These are phyloP conservation scores for Elymus sibiricus DNA, from an alignment of 176 grass and related monocot genomes.

Conservation along the genomic window DNA sequence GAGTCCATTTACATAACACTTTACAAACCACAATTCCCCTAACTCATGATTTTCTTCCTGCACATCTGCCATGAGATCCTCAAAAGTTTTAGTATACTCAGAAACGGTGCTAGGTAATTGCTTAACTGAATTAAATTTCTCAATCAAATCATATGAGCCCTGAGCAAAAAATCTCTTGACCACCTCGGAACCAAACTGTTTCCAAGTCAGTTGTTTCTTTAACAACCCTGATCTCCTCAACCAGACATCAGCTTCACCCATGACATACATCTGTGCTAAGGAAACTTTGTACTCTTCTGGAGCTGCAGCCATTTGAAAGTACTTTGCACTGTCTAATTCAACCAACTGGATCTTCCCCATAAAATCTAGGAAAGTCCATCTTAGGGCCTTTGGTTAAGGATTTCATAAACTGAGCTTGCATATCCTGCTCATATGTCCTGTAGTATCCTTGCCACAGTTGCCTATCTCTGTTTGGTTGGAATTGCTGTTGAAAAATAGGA, in stretches of 20 bases:
- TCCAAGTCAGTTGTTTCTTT: too few relatives aligned
- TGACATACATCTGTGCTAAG: background rate
- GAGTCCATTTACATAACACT: background rate
- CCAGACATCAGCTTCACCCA: background rate
- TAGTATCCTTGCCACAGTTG: too few relatives aligned
- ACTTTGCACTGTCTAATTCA: too few relatives aligned
- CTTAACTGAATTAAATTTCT: too few relatives aligned
- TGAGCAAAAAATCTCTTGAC: too few relatives aligned
- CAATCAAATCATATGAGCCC: background rate
- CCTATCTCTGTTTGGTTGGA: too few relatives aligned
- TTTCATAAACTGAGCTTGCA: background rate
- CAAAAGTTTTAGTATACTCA: background rate
- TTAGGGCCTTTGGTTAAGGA: background rate
- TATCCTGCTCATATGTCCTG: too few relatives aligned
- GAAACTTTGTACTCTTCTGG: background rate
- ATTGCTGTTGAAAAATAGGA: too few relatives aligned
- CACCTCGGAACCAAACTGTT: too few relatives aligned
- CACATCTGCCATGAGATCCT: background rate
- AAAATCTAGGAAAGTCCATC: background rate
- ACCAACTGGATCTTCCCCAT: background rate
- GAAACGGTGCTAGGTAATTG: background rate
- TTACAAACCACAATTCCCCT: background rate
- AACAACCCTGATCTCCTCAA: background rate
- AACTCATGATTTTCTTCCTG: background rate
- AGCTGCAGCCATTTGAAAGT: background rate